Evolutionary conservation across 768 basidiomycete species (phyloP).

Genomic region (Auriscalpium vulgare): DNA sequence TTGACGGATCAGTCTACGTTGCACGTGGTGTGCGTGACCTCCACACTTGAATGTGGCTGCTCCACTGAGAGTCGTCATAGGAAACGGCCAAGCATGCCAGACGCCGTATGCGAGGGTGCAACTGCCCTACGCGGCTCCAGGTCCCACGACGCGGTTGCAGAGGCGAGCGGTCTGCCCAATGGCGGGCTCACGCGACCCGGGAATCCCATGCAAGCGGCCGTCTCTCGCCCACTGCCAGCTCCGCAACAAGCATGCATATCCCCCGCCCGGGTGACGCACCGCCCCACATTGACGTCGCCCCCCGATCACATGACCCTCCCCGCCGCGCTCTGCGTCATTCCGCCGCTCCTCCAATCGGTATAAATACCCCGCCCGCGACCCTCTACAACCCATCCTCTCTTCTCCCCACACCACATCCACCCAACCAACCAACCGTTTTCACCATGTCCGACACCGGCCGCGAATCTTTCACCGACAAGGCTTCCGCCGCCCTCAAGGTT

Average conservation of each 20-base stretch:
- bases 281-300: background rate
- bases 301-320: background rate
- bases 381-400: background rate
- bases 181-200: background rate
- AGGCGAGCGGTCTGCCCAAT: too few relatives aligned
- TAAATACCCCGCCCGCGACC: background rate
- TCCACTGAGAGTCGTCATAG: too few relatives aligned
- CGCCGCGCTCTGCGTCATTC: background rate
- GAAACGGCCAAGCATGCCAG: too few relatives aligned
- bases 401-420: background rate
- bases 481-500: constrained; percentile 26
- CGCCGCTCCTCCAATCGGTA: background rate
- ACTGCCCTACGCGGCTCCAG: too few relatives aligned
- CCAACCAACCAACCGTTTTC: background rate
- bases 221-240: too few relatives aligned
- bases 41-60: too few relatives aligned
- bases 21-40: too few relatives aligned
- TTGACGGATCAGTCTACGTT: too few relatives aligned
- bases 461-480: constrained; percentile 29
- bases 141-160: too few relatives aligned
- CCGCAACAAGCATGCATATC: background rate
- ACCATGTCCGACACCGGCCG: constrained; percentile 29
- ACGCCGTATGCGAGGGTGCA: too few relatives aligned
- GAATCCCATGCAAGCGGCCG: background rate
- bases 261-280: background rate